Conservation (phyloP, 2,329 filamentous ascomycete species). For the Colletotrichum sojae region DNA sequence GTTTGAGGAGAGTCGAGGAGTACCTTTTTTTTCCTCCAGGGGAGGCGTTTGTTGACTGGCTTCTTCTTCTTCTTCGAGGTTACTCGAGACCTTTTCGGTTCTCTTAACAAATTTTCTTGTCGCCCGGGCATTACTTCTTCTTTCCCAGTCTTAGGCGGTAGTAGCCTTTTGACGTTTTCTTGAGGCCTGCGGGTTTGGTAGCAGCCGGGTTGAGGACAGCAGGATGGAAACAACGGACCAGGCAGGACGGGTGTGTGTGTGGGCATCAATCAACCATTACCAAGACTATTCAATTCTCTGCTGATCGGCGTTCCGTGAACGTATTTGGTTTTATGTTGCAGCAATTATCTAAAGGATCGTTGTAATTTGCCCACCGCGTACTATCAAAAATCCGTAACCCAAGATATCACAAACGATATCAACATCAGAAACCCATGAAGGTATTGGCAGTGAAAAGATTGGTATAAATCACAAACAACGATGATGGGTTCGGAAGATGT, state of each 20-base stretch:
- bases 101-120: conserved; percentile 19
- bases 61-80: conserved; percentile 4
- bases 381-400: no score
- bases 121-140: background rate
- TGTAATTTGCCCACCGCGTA: no score
- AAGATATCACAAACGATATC: no score
- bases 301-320: background rate
- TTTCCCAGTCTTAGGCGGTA: background rate
- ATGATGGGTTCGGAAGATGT: no score
- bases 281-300: background rate
- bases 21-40: conserved; percentile 2
- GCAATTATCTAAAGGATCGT: no score
- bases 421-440: no score
- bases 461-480: no score
- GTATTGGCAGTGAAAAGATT: no score
- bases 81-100: background rate
- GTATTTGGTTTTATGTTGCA: no score
- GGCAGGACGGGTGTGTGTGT: background rate
- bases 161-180: conserved; percentile 18
- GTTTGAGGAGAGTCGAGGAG: conserved; percentile 9
- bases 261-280: background rate
- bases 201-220: background rate
- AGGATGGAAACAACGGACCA: background rate
- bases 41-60: conserved; percentile 33
- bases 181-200: conserved; percentile 13